Evolutionary conservation across 768 basidiomycete species (phyloP), one percentile per base, ranked within the genome.

Genomic region (Coprinopsis sp.): DNA sequence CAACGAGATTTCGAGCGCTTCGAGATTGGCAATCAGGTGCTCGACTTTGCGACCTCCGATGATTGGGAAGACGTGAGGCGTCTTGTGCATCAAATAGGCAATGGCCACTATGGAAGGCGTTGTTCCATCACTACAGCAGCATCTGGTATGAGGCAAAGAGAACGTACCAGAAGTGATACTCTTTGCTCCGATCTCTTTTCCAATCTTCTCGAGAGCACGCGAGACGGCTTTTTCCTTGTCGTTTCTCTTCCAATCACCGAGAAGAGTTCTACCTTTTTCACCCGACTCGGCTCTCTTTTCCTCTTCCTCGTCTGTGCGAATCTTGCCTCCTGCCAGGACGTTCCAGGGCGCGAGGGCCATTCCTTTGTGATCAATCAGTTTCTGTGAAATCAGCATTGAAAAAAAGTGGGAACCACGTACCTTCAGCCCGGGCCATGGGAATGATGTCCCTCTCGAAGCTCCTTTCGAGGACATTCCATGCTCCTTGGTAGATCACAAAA

Each of bases 21-120:
- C 69, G 16, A 79, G 45, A 53, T 79, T 82, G 36, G 68, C 68
- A 31, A 62, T 37, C 18, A 81, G 58, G 29, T 81, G 74, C 56
- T 77, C 75, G 33, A 77, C 59, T 53, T 78, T 81, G 41, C 76
- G 66, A 0, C 75, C 72, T 3, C 77, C 76, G 22, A 78, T 58
- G 47, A 78, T 65, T 0, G 76, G 76, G 61, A 79, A 78, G 0
- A 77, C 74, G 42, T 67, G 76, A 0, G 73, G 70, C 4, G 72
- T 65, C 57, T 79, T 81, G 33, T 78, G 73, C 61, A 80, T 62
- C 10, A 80, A 60, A 48, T 78, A 79, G 11, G 76, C 75, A 49
- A 81, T 73, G 6, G 76, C 76, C 3, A 78, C n/a, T n/a, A n/a
- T n/a, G n/a, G n/a, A n/a, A n/a, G n/a, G n/a, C n/a, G n/a, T n/a